Base-by-base conservation (phyloP, 495 filamentous ascomycete genomes). In the Neurospora sp. region DNA sequence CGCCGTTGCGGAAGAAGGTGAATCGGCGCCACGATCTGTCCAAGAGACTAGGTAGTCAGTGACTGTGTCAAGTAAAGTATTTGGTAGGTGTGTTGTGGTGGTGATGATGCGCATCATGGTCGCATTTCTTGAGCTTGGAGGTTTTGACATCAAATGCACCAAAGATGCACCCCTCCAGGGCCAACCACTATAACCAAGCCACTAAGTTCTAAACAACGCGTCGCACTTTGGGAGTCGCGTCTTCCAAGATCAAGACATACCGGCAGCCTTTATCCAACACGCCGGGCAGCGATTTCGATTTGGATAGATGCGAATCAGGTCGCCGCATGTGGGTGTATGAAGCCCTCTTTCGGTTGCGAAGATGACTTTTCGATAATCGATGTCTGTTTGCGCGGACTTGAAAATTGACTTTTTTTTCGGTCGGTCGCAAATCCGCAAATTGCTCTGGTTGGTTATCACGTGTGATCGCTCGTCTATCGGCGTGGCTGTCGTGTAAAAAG, bases 11-110 rank as follows among this genome's bases (percentile, higher is more conserved):
- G 53, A 70, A 84, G 75, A 74, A 83, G 82, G 75, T 85, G 82
- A 78, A 85, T 82, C 71, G 84, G 84, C 83, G 84, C 84, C 84
- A 85, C 81, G 83, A 79, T 85, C 84, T 84, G 73, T 72, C 69
- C 61, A 35, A 35, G 31, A 35, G 31, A 35, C 3, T 72, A 27
- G 27, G 2, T 31, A 39, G 27, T 41, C 38, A 22, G 39, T 35
- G 37, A 18, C 68, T 70, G 71, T 45, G 76, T 80, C 71, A 78
- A 75, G 73, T 40, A 31, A 39, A 14, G 45, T 16, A 22, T 48
- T n/a, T 16, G n/a, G 44, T 53, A 20, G 20, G 20, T 59, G 18
- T 48, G 44, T 48, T 48, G 20, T 53, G 20, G 45, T 53, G 45
- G 20, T 53, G 45, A 53, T 53, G 44, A 48, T 48, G 44, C 44